Evolutionary conservation across 306 rosid genomes (phyloP), one percentile per base, ranked within the genome.

Genomic region (Medicago lupulina): DNA sequence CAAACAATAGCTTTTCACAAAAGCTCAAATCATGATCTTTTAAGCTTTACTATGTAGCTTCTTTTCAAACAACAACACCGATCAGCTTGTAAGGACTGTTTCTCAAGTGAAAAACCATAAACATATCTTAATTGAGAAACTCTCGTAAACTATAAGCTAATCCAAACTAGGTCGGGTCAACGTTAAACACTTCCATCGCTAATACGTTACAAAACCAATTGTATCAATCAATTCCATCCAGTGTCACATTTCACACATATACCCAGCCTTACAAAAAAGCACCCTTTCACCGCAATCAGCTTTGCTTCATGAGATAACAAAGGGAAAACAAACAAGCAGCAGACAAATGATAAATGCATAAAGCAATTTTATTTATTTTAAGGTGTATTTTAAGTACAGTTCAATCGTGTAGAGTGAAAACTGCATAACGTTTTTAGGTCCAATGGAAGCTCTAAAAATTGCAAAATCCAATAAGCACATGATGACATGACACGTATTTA

Each of bases 211-310:
- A 17, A 50, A 21, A 47, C 46, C 9, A 15, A 66, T 7, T 66
- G 64, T 36, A 46, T 15, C 65, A 73, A 53, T 73, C 51, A 65
- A n/a, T 50, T 73, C 12, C 3, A 2, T n/a, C n/a, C n/a, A n/a
- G 38, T 62, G 44, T 55, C 15, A 31, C 7, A 28, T 62, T 38
- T 62, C 67, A 78, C 73, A 38, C 47, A 16, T 51, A 71, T n/a
- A 47, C 25, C 72, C 31, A 36, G 34, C 31, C 55, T 10, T 21
- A 63, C 58, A 39, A 51, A 47, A 78, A 71, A 14, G 21, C 38
- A 47, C 49, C 1, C 40, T 14, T 9, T 38, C 34, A 60, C 49
- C 9, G 17, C 71, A 78, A 47, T 38, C 76, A 70, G 13, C 17
- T 31, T 19, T 2, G n/a, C n/a, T n/a, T n/a, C n/a, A n/a, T n/a